Evolutionary conservation across 768 basidiomycete genomes (phyloP).

Genomic region (Floccularia luteovirens): DNA sequence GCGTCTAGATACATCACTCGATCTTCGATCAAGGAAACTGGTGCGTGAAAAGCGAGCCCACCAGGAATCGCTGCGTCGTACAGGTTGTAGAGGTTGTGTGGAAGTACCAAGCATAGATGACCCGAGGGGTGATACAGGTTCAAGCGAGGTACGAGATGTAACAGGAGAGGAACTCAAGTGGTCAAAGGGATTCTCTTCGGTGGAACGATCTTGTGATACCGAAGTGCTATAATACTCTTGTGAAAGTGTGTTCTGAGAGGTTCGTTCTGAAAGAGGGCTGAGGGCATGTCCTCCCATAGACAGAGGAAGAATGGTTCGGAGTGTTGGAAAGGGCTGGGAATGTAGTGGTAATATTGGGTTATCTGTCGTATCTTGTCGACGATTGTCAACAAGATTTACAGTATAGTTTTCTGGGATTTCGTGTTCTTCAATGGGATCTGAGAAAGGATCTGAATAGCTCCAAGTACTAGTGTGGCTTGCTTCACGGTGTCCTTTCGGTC

Average conservation of each 20-base stretch:
- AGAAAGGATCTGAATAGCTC: constrained; percentile 44
- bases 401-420: constrained; percentile 16
- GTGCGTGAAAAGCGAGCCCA: constrained; percentile 70
- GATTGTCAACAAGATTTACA: constrained; percentile 5
- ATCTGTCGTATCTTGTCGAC: not conserved
- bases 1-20: constrained; percentile 29
- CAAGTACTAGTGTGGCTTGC: constrained; percentile 28
- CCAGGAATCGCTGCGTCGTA: constrained; percentile 69
- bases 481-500: constrained; percentile 22
- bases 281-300: constrained; percentile 23
- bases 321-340: constrained; percentile 13
- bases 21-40: constrained; percentile 52
- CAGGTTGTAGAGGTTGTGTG: constrained; percentile 31
- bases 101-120: constrained; percentile 36
- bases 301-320: constrained; percentile 24
- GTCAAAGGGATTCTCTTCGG: constrained; percentile 18
- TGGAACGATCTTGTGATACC: constrained; percentile 17
- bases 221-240: constrained; percentile 16
- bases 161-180: constrained; percentile 13
- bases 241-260: constrained; percentile 24
- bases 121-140: constrained; percentile 15
- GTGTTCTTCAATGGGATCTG: constrained; percentile 29
- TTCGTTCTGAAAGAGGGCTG: constrained; percentile 30
- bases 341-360: constrained; percentile 10
- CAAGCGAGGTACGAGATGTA: constrained; percentile 21